These are phyloP conservation scores for Dianthus caryophyllus DNA, from an alignment of 148 eudicot genomes.

Conservation along the genomic window DNA sequence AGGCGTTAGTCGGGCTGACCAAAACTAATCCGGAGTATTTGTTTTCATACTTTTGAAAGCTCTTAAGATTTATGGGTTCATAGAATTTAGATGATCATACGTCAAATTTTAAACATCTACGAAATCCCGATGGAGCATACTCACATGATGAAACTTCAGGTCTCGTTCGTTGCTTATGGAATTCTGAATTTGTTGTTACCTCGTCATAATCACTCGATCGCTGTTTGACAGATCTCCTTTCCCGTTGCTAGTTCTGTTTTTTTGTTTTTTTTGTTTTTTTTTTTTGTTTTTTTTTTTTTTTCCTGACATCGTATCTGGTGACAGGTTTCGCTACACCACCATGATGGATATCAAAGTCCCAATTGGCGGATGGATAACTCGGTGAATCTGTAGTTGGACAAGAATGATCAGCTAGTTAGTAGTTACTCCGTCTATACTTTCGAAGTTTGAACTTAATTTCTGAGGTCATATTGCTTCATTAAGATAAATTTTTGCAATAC, in stretches of 20 bases:
- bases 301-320: neutral
- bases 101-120: neutral
- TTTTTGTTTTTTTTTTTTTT: neutral
- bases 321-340: conserved; percentile 62
- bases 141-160: neutral
- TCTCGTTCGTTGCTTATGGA: neutral
- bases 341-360: conserved; percentile 23
- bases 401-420: conserved; percentile 6
- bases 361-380: neutral
- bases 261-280: neutral
- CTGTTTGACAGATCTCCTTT: neutral
- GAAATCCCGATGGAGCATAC: neutral
- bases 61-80: neutral
- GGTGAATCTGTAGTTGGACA: conserved; percentile 15
- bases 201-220: neutral
- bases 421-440: neutral
- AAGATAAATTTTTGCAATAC: neutral
- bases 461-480: neutral
- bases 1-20: too few species aligned
- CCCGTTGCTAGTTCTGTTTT: neutral
- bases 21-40: too few species aligned
- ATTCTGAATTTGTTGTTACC: neutral
- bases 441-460: conserved; percentile 16
- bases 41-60: too few species aligned
- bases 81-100: neutral